Percentiles rank a stretch among this genome's conserved stretches.
Evolutionary conservation across 495 filamentous ascomycete genomes (phyloP).

Genomic region (Chaetomidium leptoderma): DNA sequence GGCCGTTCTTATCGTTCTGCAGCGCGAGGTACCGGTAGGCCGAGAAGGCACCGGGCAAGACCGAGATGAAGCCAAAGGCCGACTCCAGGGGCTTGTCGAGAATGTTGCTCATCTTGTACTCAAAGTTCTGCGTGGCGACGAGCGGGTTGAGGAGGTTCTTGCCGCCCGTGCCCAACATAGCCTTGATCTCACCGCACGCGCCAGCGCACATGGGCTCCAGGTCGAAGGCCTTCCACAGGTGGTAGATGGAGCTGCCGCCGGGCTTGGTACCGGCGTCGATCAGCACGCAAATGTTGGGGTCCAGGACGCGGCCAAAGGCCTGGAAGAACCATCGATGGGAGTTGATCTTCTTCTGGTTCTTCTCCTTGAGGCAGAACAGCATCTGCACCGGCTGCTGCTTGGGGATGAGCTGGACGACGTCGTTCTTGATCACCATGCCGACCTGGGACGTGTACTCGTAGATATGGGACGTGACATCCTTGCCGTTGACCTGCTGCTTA

Average conservation of each 20-base stretch:
- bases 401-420: slow-evolving; percentile 74
- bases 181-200: slow-evolving; percentile 98
- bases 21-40: slow-evolving; percentile 92
- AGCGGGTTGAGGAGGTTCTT: slow-evolving; percentile 91
- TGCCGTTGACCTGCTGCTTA: slow-evolving; percentile 94
- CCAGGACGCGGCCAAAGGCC: slow-evolving; percentile 85
- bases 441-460: slow-evolving; percentile 99
- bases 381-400: slow-evolving; percentile 84
- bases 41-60: slow-evolving; percentile 95
- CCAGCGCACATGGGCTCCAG: slow-evolving; percentile 95
- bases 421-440: slow-evolving; percentile 79
- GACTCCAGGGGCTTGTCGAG: slow-evolving; percentile 97
- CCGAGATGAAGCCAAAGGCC: slow-evolving; percentile 95
- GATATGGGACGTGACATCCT: slow-evolving; percentile 96
- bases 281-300: slow-evolving; percentile 95
- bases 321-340: slow-evolving; percentile 99
- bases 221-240: slow-evolving; percentile 98
- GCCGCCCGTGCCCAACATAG: slow-evolving; percentile 84
- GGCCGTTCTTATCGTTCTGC: slow-evolving; percentile 91
- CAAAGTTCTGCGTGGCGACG: slow-evolving; percentile 96
- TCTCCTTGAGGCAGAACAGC: slow-evolving; percentile 98
- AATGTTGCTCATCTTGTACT: slow-evolving; percentile 99
- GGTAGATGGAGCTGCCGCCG: slow-evolving; percentile 88
- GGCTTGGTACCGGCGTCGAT: slow-evolving; percentile 96
- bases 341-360: slow-evolving; percentile 99